These are phyloP conservation scores for Plasmodium coatneyi DNA, from an alignment of 169 alveolate genomes.

Conservation along the genomic window DNA sequence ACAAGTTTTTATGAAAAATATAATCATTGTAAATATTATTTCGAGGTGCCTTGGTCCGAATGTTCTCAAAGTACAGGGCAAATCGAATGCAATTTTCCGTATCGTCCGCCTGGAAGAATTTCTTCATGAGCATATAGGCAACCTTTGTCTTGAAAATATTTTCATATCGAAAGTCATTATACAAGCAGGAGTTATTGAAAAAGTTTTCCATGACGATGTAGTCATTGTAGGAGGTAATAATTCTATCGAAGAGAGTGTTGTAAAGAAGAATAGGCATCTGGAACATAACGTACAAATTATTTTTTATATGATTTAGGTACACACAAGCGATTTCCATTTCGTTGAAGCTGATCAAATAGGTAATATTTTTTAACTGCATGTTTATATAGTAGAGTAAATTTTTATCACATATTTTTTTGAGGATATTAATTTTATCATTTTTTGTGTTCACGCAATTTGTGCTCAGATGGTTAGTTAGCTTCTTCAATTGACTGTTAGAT, in stretches of 20 bases:
- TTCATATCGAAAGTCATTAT: slow-evolving; percentile 52
- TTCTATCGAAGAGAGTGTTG: slow-evolving; percentile 21
- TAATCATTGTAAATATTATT: slow-evolving; percentile 67
- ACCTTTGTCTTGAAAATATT: slow-evolving; percentile 56
- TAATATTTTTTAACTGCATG: slow-evolving; percentile 48
- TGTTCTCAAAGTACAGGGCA: slow-evolving; percentile 52
- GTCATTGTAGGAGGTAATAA: slow-evolving; percentile 19
- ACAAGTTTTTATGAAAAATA: slow-evolving; percentile 61
- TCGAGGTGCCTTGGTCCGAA: slow-evolving; percentile 27
- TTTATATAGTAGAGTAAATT: slow-evolving; percentile 64
- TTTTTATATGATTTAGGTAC: slow-evolving; percentile 50
- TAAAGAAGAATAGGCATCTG: slow-evolving; percentile 59
- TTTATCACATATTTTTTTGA: slow-evolving; percentile 45
- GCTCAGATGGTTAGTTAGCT: neutral
- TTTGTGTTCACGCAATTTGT: slow-evolving; percentile 22
- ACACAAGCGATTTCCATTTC: slow-evolving; percentile 68
- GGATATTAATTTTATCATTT: slow-evolving; percentile 61
- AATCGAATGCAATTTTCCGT: slow-evolving; percentile 37
- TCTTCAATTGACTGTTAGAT: neutral
- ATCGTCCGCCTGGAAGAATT: slow-evolving; percentile 23
- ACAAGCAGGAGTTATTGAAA: slow-evolving; percentile 30
- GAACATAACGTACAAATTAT: slow-evolving; percentile 64
- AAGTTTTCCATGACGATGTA: slow-evolving; percentile 28
- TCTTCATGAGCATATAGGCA: slow-evolving; percentile 53
- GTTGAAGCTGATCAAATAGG: slow-evolving; percentile 33